Evolutionary conservation across 257 asterid genomes (phyloP).

Genomic region (Perilla frutescens): DNA sequence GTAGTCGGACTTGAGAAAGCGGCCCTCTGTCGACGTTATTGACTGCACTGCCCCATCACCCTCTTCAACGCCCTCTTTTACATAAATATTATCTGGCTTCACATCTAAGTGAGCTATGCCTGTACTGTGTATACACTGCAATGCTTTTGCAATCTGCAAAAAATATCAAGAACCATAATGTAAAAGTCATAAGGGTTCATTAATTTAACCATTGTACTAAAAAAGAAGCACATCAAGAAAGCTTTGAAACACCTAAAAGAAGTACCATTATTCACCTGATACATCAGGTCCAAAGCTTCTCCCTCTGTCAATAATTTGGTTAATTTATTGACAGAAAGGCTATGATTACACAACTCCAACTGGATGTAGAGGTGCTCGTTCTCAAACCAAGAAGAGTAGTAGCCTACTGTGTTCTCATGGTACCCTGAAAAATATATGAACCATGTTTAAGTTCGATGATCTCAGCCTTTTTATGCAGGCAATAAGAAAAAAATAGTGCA

Average conservation of each 20-base stretch:
- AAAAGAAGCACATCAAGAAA: neutral
- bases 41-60: too few relatives aligned
- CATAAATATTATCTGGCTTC: constrained; percentile 93
- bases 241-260: constrained; percentile 1
- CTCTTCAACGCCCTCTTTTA: constrained; percentile 85
- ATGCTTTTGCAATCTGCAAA: constrained; percentile 86
- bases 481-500: constrained; percentile 9
- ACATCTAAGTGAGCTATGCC: constrained; percentile 93
- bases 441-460: neutral
- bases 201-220: neutral
- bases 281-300: constrained; percentile 70
- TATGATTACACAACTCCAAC: constrained; percentile 90
- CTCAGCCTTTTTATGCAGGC: neutral
- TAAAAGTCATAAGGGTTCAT: neutral
- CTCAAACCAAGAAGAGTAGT: constrained; percentile 90
- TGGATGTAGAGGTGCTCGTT: constrained; percentile 86
- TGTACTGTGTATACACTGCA: constrained; percentile 71
- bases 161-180: constrained; percentile 8
- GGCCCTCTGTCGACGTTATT: too few relatives aligned
- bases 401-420: constrained; percentile 82
- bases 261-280: constrained; percentile 73
- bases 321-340: constrained; percentile 58
- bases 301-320: constrained; percentile 59
- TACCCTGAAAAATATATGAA: constrained; percentile 58
- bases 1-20: too few relatives aligned